A percentile compares a stretch with the other conserved stretches of the same genome.
These are phyloP conservation scores for Castanea sativa DNA, from an alignment of 306 rosid species.

Conservation along the genomic window DNA sequence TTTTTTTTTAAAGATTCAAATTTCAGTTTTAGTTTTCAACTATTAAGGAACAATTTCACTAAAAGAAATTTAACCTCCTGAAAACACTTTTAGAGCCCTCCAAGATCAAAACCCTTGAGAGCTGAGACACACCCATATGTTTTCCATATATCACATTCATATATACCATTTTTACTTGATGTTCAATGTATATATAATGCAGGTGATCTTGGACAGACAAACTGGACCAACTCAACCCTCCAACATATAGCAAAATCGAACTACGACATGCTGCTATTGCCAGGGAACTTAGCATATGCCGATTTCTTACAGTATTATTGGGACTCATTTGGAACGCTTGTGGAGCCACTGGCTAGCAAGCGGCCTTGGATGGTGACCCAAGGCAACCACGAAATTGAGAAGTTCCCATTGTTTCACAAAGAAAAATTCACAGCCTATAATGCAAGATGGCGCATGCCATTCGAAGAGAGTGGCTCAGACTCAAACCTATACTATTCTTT, in stretches of 20 bases:
- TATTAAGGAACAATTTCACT: too few species aligned
- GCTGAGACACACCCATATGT: too few species aligned
- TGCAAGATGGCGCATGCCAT: slow-evolving; percentile 86
- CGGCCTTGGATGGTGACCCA: slow-evolving; percentile 97
- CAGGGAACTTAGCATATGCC: slow-evolving; percentile 82
- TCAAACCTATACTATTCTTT: slow-evolving; percentile 89
- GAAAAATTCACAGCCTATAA: slow-evolving; percentile 67
- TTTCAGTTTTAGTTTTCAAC: too few species aligned
- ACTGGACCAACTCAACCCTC: slow-evolving; percentile 65
- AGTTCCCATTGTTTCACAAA: slow-evolving; percentile 30
- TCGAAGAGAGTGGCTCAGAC: slow-evolving; percentile 55
- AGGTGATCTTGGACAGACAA: slow-evolving; percentile 96
- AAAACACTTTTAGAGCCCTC: too few species aligned
- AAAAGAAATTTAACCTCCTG: too few species aligned
- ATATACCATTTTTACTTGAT: background rate
- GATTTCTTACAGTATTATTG: slow-evolving; percentile 37
- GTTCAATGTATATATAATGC: background rate
- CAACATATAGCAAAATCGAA: slow-evolving; percentile 42
- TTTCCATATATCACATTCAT: too few species aligned
- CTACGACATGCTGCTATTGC: slow-evolving; percentile 71
- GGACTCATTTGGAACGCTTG: slow-evolving; percentile 81
- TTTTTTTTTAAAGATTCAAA: too few species aligned
- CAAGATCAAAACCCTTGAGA: too few species aligned
- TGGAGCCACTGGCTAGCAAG: slow-evolving; percentile 66
- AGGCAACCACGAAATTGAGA: slow-evolving; percentile 82